These are phyloP conservation scores for Colletotrichum graminicola DNA, from an alignment of 2,329 filamentous ascomycete species.

Conservation along the genomic window DNA sequence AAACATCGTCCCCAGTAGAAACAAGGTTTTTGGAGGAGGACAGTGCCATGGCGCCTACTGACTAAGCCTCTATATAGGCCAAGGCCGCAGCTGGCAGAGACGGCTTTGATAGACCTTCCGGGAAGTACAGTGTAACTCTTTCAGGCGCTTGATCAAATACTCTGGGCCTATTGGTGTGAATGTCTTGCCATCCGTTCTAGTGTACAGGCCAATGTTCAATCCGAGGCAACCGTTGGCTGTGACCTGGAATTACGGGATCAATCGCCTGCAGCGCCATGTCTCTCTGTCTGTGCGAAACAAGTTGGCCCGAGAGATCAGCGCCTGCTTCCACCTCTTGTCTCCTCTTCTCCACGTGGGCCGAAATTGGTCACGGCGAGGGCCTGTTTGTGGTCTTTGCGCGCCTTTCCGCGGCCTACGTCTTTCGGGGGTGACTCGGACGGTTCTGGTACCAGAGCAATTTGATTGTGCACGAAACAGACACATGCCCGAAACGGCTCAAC, in stretches of 20 bases:
- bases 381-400: conserved; percentile 29
- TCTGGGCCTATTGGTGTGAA: neutral
- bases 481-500: neutral
- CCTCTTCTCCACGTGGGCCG: conserved; percentile 25
- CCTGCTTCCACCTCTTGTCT: conserved; percentile 10
- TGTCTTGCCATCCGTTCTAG: neutral
- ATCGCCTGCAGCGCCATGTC: conserved; percentile 26
- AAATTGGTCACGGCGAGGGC: conserved; percentile 18
- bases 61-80: neutral
- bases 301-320: too few relatives aligned
- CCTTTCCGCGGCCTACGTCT: neutral
- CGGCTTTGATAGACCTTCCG: neutral
- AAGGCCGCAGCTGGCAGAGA: neutral
- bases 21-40: neutral
- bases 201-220: neutral
- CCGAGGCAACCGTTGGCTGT: neutral
- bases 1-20: neutral
- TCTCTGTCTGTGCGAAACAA: conserved; percentile 20
- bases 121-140: neutral
- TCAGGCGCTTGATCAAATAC: neutral
- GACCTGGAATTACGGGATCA: conserved; percentile 23
- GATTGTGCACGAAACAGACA: neutral
- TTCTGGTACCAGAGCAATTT: neutral
- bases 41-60: neutral
- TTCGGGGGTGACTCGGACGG: neutral